Evolutionary conservation across 129 eudicot genomes (phyloP), one percentile per base, ranked within the genome.

Genomic region (Arctium lappa): DNA sequence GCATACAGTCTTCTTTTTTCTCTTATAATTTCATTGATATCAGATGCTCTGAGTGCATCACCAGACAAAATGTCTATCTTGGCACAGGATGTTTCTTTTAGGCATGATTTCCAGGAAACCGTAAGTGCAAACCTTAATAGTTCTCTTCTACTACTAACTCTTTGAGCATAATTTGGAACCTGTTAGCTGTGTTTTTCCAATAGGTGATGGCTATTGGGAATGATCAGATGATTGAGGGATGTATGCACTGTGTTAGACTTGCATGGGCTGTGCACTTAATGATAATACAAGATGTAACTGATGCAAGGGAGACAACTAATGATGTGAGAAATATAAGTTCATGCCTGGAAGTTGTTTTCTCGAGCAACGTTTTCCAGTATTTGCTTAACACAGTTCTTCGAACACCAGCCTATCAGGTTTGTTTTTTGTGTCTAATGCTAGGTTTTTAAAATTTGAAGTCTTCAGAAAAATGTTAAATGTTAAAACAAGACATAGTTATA

Each of bases 221-320:
- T 90, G 92, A 93, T 91, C 91, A 92, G 44, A 60, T 33, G 18
- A 86, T 90, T 79, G 94, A 91, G 84, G 99, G 98, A 42, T 91
- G 93, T 86, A 85, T 91, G 86, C 86, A 88, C 83, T 91, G 97
- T 93, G 92, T 91, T 68, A 89, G 97, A 84, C 90, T 93, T 78
- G 98, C 98, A 42, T 95, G 99, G 99, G 90, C 92, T 80, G 95
- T 93, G 33, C 98, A 93, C 84, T 86, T 93, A 85, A 86, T 95
- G 89, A 87, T 89, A 75, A 80, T 90, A 75, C 97, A 90, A 68
- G 98, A 95, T 70, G 90, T 86, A 42, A 71, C 76, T 74, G 92
- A 90, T 80, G 79, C 82, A 69, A 91, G 88, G 82, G 92, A 92
- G 85, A 86, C 86, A 33, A 79, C 86, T 68, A 86, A 82, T 75